phyloP scores from a whole-genome alignment of 495 filamentous ascomycete species.

The Platismatia glauca region DNA sequence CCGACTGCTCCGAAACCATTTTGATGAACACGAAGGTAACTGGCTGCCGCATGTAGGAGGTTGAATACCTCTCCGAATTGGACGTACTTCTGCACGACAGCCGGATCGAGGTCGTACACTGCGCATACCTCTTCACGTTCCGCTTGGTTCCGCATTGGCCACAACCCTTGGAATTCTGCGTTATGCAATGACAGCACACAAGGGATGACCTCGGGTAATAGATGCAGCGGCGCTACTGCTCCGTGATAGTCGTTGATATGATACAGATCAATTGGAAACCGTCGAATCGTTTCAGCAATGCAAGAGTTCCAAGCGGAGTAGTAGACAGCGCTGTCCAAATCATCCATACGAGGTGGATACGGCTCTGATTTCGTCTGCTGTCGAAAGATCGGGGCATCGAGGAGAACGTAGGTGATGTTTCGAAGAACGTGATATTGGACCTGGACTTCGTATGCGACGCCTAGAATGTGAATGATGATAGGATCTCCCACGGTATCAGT shows the following conservation, averaged over 20 bases:
- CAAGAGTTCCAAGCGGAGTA: slow-evolving; percentile 59
- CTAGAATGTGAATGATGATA: slow-evolving; percentile 37
- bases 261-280: slow-evolving; percentile 60
- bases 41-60: slow-evolving; percentile 62
- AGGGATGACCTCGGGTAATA: slow-evolving; percentile 55
- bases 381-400: slow-evolving; percentile 41
- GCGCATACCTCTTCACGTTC: slow-evolving; percentile 59
- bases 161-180: slow-evolving; percentile 64
- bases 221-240: slow-evolving; percentile 60
- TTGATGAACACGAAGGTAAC: slow-evolving; percentile 64
- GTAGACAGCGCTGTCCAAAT: slow-evolving; percentile 51
- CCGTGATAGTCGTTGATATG: slow-evolving; percentile 80
- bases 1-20: slow-evolving; percentile 71
- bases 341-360: slow-evolving; percentile 39
- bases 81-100: slow-evolving; percentile 44
- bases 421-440: slow-evolving; percentile 42
- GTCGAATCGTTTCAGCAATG: slow-evolving; percentile 48
- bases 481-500: slow-evolving; percentile 35
- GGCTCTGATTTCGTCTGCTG: slow-evolving; percentile 38
- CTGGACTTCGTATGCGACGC: slow-evolving; percentile 32
- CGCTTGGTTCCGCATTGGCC: slow-evolving; percentile 52
- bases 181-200: slow-evolving; percentile 53
- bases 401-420: slow-evolving; percentile 43
- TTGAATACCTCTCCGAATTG: slow-evolving; percentile 66
- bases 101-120: slow-evolving; percentile 53